Evolutionary conservation across 2,329 filamentous ascomycete genomes (phyloP).

Genomic region (Ceratocystis huliohia): DNA sequence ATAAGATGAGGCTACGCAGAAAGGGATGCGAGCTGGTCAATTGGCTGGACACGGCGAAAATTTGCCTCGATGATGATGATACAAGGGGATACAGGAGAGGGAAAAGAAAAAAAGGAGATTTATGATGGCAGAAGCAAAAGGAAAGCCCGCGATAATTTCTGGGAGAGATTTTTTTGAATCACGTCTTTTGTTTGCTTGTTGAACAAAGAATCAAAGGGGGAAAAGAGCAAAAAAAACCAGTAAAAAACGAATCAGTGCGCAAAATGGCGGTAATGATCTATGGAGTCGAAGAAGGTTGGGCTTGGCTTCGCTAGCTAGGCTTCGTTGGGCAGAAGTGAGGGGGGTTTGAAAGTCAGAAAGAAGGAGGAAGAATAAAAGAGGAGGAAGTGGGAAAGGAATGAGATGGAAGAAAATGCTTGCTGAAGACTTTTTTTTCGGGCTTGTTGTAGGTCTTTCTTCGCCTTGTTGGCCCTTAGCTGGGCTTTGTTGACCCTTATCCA

Average conservation of each 20-base stretch:
- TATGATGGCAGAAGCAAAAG: background rate
- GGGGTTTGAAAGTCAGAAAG: background rate
- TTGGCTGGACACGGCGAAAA: background rate
- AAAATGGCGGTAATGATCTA: background rate
- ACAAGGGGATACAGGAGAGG: background rate
- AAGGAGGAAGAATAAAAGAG: conserved; percentile 8
- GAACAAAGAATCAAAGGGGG: background rate
- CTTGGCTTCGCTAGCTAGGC: background rate
- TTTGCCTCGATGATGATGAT: background rate
- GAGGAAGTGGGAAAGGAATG: conserved; percentile 4
- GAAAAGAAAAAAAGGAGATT: background rate
- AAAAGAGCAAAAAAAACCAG: conserved; percentile 1
- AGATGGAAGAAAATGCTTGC: conserved; percentile 3
- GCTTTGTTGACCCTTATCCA: background rate
- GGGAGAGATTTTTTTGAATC: background rate
- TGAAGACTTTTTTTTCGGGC: conserved; percentile 10
- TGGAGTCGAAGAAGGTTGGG: conserved; percentile 4
- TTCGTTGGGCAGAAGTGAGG: conserved; percentile 8
- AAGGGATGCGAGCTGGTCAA: background rate
- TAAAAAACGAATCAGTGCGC: background rate
- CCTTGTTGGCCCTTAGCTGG: background rate
- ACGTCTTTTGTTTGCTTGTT: background rate
- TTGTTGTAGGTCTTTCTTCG: background rate
- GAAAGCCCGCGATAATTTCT: background rate
- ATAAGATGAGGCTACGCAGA: background rate